Evolutionary conservation across 208 protist species (phyloP).

Genomic region (Leishmania turanica): DNA sequence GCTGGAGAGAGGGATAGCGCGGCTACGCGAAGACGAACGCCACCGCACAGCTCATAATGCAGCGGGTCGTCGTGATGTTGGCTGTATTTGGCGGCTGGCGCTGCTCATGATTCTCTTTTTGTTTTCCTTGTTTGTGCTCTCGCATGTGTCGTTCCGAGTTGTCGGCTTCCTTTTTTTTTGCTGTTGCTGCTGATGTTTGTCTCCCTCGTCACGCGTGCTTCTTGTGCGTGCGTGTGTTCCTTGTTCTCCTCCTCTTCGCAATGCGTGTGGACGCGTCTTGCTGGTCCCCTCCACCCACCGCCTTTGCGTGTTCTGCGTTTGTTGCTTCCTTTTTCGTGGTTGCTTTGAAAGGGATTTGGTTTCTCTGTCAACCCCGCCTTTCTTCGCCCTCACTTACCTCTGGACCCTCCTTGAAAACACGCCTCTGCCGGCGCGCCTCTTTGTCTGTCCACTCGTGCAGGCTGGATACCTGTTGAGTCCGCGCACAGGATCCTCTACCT

Average conservation of each 20-base stretch:
- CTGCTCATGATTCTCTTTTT: neutral
- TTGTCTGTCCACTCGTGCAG: neutral
- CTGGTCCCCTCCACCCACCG: neutral
- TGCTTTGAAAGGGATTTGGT: neutral
- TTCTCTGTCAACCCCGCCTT: neutral
- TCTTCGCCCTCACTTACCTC: neutral
- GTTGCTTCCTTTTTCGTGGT: neutral
- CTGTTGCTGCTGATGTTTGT: too few species aligned
- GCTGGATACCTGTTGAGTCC: neutral
- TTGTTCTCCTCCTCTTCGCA: neutral
- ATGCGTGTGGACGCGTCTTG: neutral
- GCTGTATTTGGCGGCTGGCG: too few species aligned
- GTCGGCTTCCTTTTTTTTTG: too few species aligned
- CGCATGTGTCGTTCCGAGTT: neutral
- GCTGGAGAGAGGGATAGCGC: neutral
- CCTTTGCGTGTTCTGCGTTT: neutral
- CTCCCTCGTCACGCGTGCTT: too few species aligned
- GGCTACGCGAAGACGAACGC: neutral
- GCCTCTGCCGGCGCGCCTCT: neutral
- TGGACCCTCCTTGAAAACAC: neutral
- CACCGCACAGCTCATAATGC: neutral
- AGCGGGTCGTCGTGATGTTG: neutral
- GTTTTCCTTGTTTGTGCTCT: neutral
- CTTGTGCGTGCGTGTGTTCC: neutral
- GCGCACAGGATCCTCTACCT: neutral